phyloP scores from a whole-genome alignment of 208 protist species.

The Trypanosoma cruzi region DNA sequence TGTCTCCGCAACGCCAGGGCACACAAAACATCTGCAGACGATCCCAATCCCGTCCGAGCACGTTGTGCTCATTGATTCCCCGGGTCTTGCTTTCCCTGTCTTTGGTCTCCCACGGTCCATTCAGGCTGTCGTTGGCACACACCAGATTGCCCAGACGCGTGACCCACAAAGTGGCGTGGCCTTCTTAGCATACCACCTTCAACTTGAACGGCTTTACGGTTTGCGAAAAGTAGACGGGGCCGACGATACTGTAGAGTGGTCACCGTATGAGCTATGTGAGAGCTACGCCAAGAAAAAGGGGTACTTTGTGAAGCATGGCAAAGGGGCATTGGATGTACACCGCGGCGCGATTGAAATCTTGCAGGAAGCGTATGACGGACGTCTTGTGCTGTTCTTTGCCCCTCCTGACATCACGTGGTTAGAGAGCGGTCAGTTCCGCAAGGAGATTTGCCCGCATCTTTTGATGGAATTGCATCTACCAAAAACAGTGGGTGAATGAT shows the following conservation, averaged over 20 bases:
- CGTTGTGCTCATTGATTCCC: conserved; percentile 95
- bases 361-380: conserved; percentile 90
- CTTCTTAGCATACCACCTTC: conserved; percentile 92
- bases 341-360: conserved; percentile 89
- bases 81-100: conserved; percentile 94
- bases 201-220: conserved; percentile 90
- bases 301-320: conserved; percentile 84
- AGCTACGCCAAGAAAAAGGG: conserved; percentile 92
- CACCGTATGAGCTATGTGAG: conserved; percentile 90
- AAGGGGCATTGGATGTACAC: conserved; percentile 88
- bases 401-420: conserved; percentile 68
- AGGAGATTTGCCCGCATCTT: conserved; percentile 44
- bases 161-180: conserved; percentile 94
- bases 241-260: conserved; percentile 70
- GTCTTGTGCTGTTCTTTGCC: conserved; percentile 83
- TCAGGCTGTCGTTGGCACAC: conserved; percentile 96
- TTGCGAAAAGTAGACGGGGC: conserved; percentile 71
- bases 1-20: conserved; percentile 94
- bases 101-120: conserved; percentile 71
- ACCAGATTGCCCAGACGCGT: conserved; percentile 96
- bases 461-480: conserved; percentile 21
- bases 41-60: conserved; percentile 87
- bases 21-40: conserved; percentile 98
- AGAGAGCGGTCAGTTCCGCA: conserved; percentile 45
- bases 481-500: neutral